Conservation (phyloP, 768 basidiomycete genomes). For the Xerocomellus chrysenteron region DNA sequence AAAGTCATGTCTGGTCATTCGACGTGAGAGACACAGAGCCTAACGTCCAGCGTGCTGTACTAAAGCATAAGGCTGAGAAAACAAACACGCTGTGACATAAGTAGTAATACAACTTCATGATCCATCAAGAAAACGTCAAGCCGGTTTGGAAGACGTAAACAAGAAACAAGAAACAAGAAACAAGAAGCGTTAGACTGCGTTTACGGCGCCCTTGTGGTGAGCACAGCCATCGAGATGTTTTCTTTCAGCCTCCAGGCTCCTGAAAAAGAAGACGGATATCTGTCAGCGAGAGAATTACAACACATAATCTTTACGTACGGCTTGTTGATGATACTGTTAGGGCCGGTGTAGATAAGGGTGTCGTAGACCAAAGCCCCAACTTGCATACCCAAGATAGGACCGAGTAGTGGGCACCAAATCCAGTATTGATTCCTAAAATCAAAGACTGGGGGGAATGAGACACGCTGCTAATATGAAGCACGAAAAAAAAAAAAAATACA, state of each 20-base stretch:
- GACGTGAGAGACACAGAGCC: too few species aligned
- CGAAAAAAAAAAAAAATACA: constrained; percentile 36
- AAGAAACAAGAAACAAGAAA: neutral
- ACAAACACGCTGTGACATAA: too few species aligned
- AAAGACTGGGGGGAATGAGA: constrained; percentile 16
- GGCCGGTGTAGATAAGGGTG: constrained; percentile 52
- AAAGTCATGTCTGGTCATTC: too few species aligned
- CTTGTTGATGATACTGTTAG: constrained; percentile 53
- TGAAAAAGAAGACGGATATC: neutral
- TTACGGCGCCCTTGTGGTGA: neutral
- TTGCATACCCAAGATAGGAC: constrained; percentile 58
- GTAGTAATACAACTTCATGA: neutral
- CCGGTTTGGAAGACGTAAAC: neutral
- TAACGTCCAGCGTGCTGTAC: neutral
- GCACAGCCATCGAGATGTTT: constrained; percentile 17
- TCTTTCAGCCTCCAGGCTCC: constrained; percentile 12
- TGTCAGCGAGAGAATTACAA: neutral
- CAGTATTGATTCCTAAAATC: constrained; percentile 58
- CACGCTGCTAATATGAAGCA: neutral
- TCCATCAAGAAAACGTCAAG: neutral
- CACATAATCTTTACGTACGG: constrained; percentile 37
- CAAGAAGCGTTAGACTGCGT: constrained; percentile 9
- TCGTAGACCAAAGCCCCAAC: constrained; percentile 59
- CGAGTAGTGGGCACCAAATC: constrained; percentile 68
- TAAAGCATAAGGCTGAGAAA: neutral